Conservation (phyloP, 352 stramenopile genomes). For the Phytophthora agathidicida region DNA sequence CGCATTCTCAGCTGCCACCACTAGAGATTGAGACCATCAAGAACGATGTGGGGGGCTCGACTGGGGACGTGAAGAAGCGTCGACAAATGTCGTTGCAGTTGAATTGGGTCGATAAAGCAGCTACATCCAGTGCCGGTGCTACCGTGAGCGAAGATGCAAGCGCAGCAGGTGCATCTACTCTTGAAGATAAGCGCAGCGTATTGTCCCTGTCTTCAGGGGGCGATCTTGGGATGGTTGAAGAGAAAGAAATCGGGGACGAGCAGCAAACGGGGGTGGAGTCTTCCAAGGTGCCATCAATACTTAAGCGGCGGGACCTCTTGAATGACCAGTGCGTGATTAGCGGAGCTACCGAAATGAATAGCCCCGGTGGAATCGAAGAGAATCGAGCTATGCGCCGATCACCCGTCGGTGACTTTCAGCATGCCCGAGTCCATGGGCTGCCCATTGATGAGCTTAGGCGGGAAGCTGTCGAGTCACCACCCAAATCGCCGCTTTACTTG, state of each 20-base stretch:
- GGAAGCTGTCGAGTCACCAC: slow-evolving; percentile 10
- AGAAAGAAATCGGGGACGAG: neutral
- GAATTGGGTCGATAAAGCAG: slow-evolving; percentile 28
- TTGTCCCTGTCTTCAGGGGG: neutral
- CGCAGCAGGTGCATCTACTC: neutral
- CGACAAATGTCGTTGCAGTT: slow-evolving; percentile 30
- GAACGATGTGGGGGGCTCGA: neutral
- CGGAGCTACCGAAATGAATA: slow-evolving; percentile 19
- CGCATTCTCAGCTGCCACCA: slow-evolving; percentile 6
- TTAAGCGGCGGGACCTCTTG: slow-evolving; percentile 9
- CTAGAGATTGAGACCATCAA: slow-evolving; percentile 24
- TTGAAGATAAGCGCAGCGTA: neutral
- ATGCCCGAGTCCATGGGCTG: slow-evolving; percentile 3
- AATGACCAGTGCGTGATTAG: slow-evolving; percentile 25
- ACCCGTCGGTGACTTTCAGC: slow-evolving; percentile 1
- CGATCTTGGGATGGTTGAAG: neutral
- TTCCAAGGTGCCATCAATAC: slow-evolving; percentile 3
- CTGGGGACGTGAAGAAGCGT: slow-evolving; percentile 10
- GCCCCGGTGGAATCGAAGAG: slow-evolving; percentile 9
- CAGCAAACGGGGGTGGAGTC: neutral
- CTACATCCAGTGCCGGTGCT: neutral
- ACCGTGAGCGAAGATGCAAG: neutral
- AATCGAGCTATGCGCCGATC: slow-evolving; percentile 13
- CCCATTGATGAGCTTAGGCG: slow-evolving; percentile 27
- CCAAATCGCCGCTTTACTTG: slow-evolving; percentile 46